Conservation (phyloP, 768 basidiomycete species). For the Lentinula aciculospora region DNA sequence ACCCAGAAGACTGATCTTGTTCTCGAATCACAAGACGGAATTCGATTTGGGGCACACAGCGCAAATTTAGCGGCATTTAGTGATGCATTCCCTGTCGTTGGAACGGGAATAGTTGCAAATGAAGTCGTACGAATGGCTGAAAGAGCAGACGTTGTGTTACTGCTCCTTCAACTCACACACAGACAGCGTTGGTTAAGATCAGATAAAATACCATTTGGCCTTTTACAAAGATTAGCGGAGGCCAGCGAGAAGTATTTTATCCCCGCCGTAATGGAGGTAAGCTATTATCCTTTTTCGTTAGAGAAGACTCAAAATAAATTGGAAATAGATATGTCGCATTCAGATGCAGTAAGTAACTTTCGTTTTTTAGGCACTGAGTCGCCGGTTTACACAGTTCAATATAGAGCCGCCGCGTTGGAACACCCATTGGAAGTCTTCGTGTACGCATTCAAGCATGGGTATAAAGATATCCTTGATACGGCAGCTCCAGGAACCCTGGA, state of each 20-base stretch:
- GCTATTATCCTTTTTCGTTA: neutral
- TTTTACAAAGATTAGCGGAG: neutral
- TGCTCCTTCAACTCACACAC: slow-evolving; percentile 3
- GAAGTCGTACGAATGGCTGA: neutral
- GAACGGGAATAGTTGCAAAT: neutral
- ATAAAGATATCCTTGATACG: neutral
- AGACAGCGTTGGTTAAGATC: neutral
- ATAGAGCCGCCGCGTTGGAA: neutral
- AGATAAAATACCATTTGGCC: neutral
- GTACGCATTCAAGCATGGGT: neutral
- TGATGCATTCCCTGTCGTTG: neutral
- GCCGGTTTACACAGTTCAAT: too few species aligned
- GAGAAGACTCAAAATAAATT: neutral
- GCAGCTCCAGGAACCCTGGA: neutral
- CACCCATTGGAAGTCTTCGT: neutral
- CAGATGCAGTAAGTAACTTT: neutral
- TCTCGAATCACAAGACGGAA: neutral
- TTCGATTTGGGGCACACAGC: neutral
- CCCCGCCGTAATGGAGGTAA: neutral
- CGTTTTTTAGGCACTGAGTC: neutral
- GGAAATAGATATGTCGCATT: neutral
- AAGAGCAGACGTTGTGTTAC: neutral
- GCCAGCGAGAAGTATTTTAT: neutral
- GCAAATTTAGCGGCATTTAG: neutral
- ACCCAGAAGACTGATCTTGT: neutral